phyloP scores from a whole-genome alignment of 2,329 filamentous ascomycete species.

The Cryoendolithus antarcticus region DNA sequence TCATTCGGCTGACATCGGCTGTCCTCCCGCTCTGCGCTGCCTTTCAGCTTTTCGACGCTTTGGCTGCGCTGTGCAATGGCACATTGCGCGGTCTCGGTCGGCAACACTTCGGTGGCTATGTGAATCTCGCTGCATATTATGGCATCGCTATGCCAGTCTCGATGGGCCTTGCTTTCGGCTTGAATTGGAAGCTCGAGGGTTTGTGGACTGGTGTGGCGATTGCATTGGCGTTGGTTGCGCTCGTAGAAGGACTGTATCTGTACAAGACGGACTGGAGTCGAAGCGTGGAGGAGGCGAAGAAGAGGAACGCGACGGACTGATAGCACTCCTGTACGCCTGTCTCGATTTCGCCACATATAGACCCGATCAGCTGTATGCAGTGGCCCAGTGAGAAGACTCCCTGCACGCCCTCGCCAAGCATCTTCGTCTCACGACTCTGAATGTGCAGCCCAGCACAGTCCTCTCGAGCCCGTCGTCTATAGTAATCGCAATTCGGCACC shows the following conservation, averaged over 20 bases:
- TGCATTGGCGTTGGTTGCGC: constrained; percentile 48
- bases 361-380: too few species aligned
- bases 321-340: too few species aligned
- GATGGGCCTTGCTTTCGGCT: constrained; percentile 62
- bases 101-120: constrained; percentile 79
- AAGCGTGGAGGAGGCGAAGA: constrained; percentile 45
- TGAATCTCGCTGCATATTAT: constrained; percentile 79
- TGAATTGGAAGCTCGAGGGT: constrained; percentile 64
- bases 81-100: constrained; percentile 74
- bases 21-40: constrained; percentile 70
- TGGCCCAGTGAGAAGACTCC: too few species aligned
- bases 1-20: constrained; percentile 49
- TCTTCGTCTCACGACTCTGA: too few species aligned
- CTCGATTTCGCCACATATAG: too few species aligned
- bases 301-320: constrained; percentile 33
- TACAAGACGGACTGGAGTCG: constrained; percentile 40
- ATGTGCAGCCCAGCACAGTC: too few species aligned
- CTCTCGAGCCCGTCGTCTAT: too few species aligned
- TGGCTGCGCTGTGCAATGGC: constrained; percentile 68
- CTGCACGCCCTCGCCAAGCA: too few species aligned
- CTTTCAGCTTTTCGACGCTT: constrained; percentile 79
- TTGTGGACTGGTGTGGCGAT: constrained; percentile 55
- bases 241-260: constrained; percentile 44
- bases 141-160: constrained; percentile 70
- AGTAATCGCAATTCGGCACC: too few species aligned